phyloP scores from a whole-genome alignment of 75 land plant species.

The Picea glauca region DNA sequence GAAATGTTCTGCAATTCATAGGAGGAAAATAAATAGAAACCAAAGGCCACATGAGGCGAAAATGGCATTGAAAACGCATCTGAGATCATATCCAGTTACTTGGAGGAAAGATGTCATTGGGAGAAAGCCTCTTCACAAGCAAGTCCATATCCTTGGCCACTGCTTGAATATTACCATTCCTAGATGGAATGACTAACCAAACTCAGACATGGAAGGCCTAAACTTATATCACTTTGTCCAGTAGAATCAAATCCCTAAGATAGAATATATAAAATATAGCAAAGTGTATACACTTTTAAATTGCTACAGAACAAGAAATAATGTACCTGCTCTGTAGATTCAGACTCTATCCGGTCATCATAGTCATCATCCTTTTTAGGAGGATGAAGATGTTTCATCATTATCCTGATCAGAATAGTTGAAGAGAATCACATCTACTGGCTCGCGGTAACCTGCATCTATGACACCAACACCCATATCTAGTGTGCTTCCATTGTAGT shows the following conservation, averaged over 20 bases:
- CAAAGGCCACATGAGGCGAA: not conserved
- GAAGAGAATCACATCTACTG: conserved; percentile 84
- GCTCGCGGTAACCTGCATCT: conserved; percentile 93
- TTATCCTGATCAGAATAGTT: conserved; percentile 85
- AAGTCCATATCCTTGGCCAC: no score
- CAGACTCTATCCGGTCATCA: no score
- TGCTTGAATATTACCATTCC: no score
- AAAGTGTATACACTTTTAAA: no score
- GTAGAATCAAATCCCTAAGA: no score
- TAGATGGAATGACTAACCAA: no score
- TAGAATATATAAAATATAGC: no score
- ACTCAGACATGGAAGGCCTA: no score
- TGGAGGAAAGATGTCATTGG: conserved; percentile 62
- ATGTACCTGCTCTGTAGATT: no score
- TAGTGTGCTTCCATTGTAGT: conserved; percentile 87
- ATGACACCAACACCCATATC: conserved; percentile 97
- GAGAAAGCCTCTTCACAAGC: conserved; percentile 69
- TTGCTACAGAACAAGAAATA: no score
- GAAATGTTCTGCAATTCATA: not conserved
- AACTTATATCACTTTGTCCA: no score
- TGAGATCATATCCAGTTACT: conserved; percentile 93
- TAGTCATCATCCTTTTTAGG: no score
- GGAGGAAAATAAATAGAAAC: not conserved
- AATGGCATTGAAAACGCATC: conserved; percentile 27
- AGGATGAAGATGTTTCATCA: not conserved